phyloP scores from a whole-genome alignment of 176 grass and related monocot species.

The Miscanthus lutarioriparius region DNA sequence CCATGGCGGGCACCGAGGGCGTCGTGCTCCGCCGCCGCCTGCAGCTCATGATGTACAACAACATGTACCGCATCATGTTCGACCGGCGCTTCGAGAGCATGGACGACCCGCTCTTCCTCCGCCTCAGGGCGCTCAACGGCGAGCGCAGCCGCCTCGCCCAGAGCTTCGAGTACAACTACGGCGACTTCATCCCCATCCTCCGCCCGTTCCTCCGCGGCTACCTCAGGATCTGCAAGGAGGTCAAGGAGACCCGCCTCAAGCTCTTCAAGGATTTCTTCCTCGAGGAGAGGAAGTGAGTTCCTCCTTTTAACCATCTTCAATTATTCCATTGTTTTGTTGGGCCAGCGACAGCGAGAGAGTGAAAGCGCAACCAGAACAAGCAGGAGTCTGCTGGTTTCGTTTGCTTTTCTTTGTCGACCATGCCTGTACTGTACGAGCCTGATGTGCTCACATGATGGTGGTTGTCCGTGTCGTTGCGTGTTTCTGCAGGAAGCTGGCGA shows the following conservation, averaged over 20 bases:
- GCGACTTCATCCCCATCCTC: slow-evolving; percentile 90
- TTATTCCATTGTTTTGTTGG: no score
- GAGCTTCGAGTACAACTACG: slow-evolving; percentile 99
- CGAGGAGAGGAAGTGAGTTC: slow-evolving; percentile 86
- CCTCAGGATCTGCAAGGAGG: slow-evolving; percentile 74
- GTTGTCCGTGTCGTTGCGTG: neutral
- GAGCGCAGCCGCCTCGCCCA: slow-evolving; percentile 88
- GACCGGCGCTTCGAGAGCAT: slow-evolving; percentile 67
- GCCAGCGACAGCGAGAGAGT: no score
- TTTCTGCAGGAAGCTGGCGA: slow-evolving; percentile 64
- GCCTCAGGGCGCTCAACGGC: slow-evolving; percentile 57
- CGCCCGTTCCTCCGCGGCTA: slow-evolving; percentile 69
- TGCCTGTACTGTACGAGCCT: neutral
- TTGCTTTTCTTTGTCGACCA: neutral
- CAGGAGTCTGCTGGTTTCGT: neutral
- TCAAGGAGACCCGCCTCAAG: slow-evolving; percentile 73
- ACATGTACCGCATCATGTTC: slow-evolving; percentile 97
- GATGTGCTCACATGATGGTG: slow-evolving; percentile 17
- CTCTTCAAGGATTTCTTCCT: slow-evolving; percentile 94
- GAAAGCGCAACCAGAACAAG: no score
- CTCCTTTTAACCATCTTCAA: no score
- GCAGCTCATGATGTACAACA: slow-evolving; percentile 97
- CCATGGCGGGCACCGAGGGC: slow-evolving; percentile 43
- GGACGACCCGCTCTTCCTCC: slow-evolving; percentile 74
- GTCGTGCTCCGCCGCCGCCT: slow-evolving; percentile 65